Evolutionary conservation across 441 rosid species (phyloP).

Genomic region (Gossypium lobatum): DNA sequence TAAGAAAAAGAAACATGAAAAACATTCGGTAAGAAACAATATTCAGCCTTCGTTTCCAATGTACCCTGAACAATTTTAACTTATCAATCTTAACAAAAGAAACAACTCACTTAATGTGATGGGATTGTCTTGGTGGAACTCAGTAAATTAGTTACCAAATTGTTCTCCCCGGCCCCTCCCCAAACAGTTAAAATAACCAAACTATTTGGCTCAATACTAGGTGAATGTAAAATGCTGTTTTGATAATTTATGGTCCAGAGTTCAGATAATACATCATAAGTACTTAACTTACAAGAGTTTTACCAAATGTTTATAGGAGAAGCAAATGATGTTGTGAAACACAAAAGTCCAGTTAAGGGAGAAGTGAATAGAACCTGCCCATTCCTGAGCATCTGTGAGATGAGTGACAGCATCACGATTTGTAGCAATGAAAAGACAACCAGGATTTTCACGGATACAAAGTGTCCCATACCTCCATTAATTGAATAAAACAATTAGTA

Average conservation of each 20-base stretch:
- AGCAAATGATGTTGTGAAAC: neutral
- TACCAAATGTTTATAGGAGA: neutral
- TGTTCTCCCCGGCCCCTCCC: neutral
- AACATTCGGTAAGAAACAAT: neutral
- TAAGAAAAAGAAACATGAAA: neutral
- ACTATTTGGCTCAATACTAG: neutral
- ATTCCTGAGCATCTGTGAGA: constrained; percentile 81
- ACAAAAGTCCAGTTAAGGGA: neutral
- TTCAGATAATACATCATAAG: neutral
- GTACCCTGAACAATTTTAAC: neutral
- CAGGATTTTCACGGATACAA: constrained; percentile 69
- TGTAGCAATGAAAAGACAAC: constrained; percentile 71
- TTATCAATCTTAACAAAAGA: neutral
- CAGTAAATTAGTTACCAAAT: neutral
- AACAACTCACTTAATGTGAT: neutral
- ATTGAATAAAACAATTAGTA: constrained; percentile 10
- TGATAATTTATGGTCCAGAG: constrained; percentile 1
- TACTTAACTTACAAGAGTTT: neutral
- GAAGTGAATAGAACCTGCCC: constrained; percentile 53
- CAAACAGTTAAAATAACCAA: neutral
- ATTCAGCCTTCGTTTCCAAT: neutral
- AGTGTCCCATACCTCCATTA: constrained; percentile 62
- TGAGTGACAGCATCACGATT: constrained; percentile 78
- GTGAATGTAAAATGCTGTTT: neutral
- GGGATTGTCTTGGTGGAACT: neutral